Conservation (phyloP, 1,139 yeast species). For the Arxiozyma slooffiae region DNA sequence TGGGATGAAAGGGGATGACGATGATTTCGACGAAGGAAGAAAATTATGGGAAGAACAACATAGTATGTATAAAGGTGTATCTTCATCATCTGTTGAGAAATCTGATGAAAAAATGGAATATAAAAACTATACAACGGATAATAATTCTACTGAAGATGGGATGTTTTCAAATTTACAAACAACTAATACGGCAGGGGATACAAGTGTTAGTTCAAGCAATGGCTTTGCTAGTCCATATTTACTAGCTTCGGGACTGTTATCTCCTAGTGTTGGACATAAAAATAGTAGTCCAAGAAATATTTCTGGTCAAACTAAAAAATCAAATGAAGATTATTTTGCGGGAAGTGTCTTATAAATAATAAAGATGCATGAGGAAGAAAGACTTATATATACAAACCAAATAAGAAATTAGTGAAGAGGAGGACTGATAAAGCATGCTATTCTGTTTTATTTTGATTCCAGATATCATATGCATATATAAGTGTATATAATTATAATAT, state of each 20-base stretch:
- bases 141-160: constrained; percentile 11
- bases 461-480: neutral
- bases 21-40: constrained; percentile 19
- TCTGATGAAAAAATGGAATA: constrained; percentile 2
- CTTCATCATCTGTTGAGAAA: constrained; percentile 2
- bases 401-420: no score
- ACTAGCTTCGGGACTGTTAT: constrained; percentile 20
- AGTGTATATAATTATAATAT: neutral
- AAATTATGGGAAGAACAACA: constrained; percentile 23
- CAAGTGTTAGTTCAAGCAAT: constrained; percentile 13
- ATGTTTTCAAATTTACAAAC: constrained; percentile 15
- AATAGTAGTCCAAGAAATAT: neutral
- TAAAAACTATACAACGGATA: constrained; percentile 5
- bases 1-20: constrained; percentile 5
- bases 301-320: constrained; percentile 4
- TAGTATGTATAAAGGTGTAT: constrained; percentile 1
- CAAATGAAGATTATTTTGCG: constrained; percentile 8
- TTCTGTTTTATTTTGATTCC: no score
- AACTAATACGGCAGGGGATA: constrained; percentile 13
- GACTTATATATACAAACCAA: no score
- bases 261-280: constrained; percentile 14
- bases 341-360: constrained; percentile 1
- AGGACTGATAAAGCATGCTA: no score
- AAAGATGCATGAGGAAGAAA: neutral
- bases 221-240: constrained; percentile 22